Evolutionary conservation across 768 basidiomycete species (phyloP), one percentile per base, ranked within the genome.

Genomic region (Psilocybe sp.): DNA sequence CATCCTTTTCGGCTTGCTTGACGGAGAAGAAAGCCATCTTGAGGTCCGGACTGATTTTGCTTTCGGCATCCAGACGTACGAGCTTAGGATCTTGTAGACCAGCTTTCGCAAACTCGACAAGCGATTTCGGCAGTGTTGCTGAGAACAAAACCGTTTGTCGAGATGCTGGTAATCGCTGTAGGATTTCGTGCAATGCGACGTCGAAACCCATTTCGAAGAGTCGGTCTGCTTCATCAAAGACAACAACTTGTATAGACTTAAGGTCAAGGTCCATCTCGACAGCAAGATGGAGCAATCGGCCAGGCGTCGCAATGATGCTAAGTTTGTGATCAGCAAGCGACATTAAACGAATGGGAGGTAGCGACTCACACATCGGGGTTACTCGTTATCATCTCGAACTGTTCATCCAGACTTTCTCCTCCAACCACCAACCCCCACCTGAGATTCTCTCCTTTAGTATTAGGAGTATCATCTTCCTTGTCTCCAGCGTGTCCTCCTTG

Each of bases 131-230:
- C 4, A 99, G 77, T 0, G 97, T 99, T 1, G 97, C 97, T 0
- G 95, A 98, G 68, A 98, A 98, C 5, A 99, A 80, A 36, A 98
- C 79, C 2, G 93, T 96, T 69, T 98, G 97, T 31, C 97, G 85
- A 12, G 83, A 80, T 0, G 84, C 51, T 11, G 95, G 94, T 45
- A 99, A 82, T 31, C 94, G 91, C 58, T 87, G 80, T 12, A 99
- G 74, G 57, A 98, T 95, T 69, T 98, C 96, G 46, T 85, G 87
- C 33, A 99, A 78, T 44, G 95, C 89, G 2, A 86, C 83, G 59
- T 92, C 89, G 67, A 99, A 99, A 23, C 97, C 97, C 85, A 98
- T 91, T 64, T 99, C 97, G 67, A 99, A 99, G 10, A 99, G 81
- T 32, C 97, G 87, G 67, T 99, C 97, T 0, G 97, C 97, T 69